A percentile compares a stretch with the other conserved stretches of the same genome.
These are phyloP conservation scores for Metarhizium rileyi DNA, from an alignment of 2,329 filamentous ascomycete species.

Conservation along the genomic window DNA sequence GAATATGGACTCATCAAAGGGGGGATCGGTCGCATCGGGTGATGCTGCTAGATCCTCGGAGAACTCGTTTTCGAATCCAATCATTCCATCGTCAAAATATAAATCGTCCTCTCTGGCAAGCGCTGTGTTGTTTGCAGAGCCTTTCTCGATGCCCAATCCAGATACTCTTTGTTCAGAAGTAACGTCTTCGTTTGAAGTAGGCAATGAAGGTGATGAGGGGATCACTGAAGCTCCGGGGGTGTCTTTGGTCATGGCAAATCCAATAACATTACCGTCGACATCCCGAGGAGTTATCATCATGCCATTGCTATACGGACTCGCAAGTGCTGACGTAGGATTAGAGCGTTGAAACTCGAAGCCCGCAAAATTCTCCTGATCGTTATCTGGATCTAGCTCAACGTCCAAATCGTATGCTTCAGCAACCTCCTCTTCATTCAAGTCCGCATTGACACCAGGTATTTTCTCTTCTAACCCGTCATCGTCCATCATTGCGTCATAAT, in stretches of 20 bases:
- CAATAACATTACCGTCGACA: conserved; percentile 43
- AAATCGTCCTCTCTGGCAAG: conserved; percentile 46
- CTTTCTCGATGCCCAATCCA: conserved; percentile 35
- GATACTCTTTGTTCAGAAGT: conserved; percentile 14
- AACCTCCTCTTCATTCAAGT: conserved; percentile 21
- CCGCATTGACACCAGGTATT: conserved; percentile 47
- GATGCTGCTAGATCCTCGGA: conserved; percentile 32
- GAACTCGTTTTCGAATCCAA: conserved; percentile 36
- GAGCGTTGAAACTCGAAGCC: conserved; percentile 50
- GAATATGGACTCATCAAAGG: conserved; percentile 66
- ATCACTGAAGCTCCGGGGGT: conserved; percentile 19
- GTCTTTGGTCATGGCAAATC: conserved; percentile 44
- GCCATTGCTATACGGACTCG: conserved; percentile 39
- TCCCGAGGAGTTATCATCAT: conserved; percentile 45
- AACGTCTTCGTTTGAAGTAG: not conserved
- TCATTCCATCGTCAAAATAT: conserved; percentile 59
- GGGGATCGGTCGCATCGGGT: conserved; percentile 38
- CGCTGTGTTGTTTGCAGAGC: conserved; percentile 13
- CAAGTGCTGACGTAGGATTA: conserved; percentile 37
- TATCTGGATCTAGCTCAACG: conserved; percentile 34
- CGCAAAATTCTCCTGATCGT: conserved; percentile 51
- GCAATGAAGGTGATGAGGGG: conserved; percentile 5
- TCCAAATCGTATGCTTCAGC: conserved; percentile 8
- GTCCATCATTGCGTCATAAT: conserved; percentile 55
- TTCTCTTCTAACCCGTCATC: conserved; percentile 56